Evolutionary conservation across 177 flowering plant species (phyloP).

Genomic region (Vitis hybrid): DNA sequence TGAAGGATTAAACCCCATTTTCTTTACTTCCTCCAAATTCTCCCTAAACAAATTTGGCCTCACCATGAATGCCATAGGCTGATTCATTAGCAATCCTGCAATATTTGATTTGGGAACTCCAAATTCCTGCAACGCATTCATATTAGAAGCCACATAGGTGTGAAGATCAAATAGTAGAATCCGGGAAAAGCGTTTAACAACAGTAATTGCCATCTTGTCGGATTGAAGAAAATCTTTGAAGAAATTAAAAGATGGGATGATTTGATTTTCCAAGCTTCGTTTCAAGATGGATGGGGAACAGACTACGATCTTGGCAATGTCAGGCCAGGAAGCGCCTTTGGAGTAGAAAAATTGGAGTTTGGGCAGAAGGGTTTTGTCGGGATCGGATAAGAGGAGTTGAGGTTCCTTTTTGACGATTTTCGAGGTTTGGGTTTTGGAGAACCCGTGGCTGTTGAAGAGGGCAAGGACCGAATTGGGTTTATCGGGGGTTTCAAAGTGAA

Average conservation of each 20-base stretch:
- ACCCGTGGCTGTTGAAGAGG: constrained; percentile 19
- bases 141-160: constrained; percentile 13
- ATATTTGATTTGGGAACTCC: constrained; percentile 25
- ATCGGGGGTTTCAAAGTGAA: constrained; percentile 5
- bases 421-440: constrained; percentile 16
- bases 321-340: constrained; percentile 6
- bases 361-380: constrained; percentile 2
- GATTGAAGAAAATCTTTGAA: constrained; percentile 2
- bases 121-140: constrained; percentile 10
- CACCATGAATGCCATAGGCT: background rate
- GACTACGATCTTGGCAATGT: constrained; percentile 14
- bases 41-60: constrained; percentile 1
- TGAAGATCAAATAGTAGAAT: background rate
- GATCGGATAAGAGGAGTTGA: constrained; percentile 9
- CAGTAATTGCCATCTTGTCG: constrained; percentile 1
- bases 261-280: constrained; percentile 8
- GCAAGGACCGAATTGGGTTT: constrained; percentile 17
- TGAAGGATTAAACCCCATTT: constrained; percentile 22
- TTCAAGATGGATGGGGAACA: constrained; percentile 8
- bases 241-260: constrained; percentile 8
- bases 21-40: constrained; percentile 12
- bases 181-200: constrained; percentile 3
- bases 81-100: background rate
- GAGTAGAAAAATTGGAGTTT: constrained; percentile 16
- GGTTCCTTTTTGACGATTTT: constrained; percentile 14